These are phyloP conservation scores for Chytriomyces sp. DNA, from an alignment of 192 early-diverging fungal genomes.

Conservation along the genomic window DNA sequence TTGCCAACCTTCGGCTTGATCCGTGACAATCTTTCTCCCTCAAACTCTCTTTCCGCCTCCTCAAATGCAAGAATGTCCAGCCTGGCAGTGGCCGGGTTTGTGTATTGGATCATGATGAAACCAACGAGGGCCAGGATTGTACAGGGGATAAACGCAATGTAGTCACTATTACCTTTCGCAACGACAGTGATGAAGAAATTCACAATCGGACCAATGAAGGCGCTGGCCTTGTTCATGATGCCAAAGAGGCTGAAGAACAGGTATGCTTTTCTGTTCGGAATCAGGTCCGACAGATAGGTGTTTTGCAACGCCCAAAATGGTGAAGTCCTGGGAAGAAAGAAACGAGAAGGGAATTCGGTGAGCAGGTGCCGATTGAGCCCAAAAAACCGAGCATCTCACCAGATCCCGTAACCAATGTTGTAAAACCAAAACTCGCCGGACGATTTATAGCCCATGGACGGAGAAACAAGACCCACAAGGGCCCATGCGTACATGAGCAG, in stretches of 20 bases:
- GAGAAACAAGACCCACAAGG: conserved; percentile 30
- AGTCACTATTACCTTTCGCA: not conserved
- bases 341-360: conserved; percentile 29
- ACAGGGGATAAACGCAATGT: conserved; percentile 7
- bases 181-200: conserved; percentile 7
- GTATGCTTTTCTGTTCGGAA: conserved; percentile 43
- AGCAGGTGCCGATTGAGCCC: too few species aligned
- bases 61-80: conserved; percentile 4
- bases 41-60: conserved; percentile 10
- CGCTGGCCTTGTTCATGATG: conserved; percentile 39
- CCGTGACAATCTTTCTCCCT: not conserved
- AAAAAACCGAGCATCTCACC: too few species aligned
- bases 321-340: conserved; percentile 31
- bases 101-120: conserved; percentile 6
- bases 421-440: conserved; percentile 20
- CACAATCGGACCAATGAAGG: conserved; percentile 40
- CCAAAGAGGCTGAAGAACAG: conserved; percentile 47
- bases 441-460: conserved; percentile 26
- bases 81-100: not conserved
- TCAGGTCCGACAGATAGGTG: conserved; percentile 43
- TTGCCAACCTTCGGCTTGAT: too few species aligned
- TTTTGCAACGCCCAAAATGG: conserved; percentile 44
- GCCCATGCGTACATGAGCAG: conserved; percentile 39
- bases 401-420: not conserved
- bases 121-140: not conserved